Base-by-base conservation (phyloP, 495 filamentous ascomycete species). In the Hyaloscypha variabilis region DNA sequence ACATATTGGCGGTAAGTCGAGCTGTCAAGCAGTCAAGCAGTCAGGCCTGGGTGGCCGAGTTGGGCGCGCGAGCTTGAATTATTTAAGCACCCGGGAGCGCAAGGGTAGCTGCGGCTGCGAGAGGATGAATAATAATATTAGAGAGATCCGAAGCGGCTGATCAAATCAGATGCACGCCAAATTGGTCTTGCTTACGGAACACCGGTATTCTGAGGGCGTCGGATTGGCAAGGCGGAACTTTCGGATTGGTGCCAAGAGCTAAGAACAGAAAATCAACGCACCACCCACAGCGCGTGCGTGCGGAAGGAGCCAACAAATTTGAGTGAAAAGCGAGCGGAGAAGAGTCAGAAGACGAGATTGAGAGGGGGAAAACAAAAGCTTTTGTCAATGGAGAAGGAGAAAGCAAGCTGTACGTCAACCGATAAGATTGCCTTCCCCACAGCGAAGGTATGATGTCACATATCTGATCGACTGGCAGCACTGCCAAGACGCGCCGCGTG, bases 11-110 rank as follows among this genome's bases (percentile, higher is more conserved):
- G 23, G 51, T 31, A 13, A 10, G 31, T 34, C n/a, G 25, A 1
- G 49, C 19, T n/a, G 21, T 29, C 42, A 46, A 14, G 30, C 4
- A 31, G 76, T 76, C 17, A 74, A 78, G 56, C 78, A 76, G 31
- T 34, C 31, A 13, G 13, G 31, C 31, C 13, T 46, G 39, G 39
- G 19, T 14, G 39, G 39, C 17, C 8, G 39, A 17, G 39, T 46
- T 46, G 39, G 31, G 31, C 31, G 31, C 31, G 8, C 6, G 31
- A 34, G 31, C 31, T 34, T 13, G 31, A 34, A 34, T 34, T 34
- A 34, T 34, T 34, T 34, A 34, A 34, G 1, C 31, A 6, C 8
- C 31, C 13, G 31, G 13, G 30, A 34, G 30, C 31, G 31, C 8
- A 34, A 13, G 31, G 39, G 6, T 46, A 4, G 39, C 14, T 46